Base-by-base conservation (phyloP, 176 grass and related monocot genomes). In the Oryza glumipatula region DNA sequence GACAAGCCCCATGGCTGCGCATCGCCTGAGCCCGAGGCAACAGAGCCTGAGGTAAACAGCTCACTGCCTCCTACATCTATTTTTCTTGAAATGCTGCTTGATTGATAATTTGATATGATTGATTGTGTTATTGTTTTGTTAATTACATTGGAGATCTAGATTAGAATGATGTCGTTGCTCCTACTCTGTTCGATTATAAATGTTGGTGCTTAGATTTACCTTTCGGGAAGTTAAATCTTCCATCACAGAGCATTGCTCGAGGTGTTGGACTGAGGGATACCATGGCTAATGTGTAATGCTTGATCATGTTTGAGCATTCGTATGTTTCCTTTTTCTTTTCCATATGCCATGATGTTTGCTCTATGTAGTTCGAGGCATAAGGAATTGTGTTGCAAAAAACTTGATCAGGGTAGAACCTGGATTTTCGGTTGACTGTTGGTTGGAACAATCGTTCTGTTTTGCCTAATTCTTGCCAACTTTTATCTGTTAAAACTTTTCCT, bases 11-110 rank as follows among this genome's bases (percentile, higher is more conserved):
- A 45, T 41, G 32, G 41, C 41, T 73, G 54, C 61, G 45, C 75
- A 36, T 83, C 75, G 49, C 49, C 49, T 2, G 43, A 44, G 10
- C 52, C 30, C 21, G 43, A 44, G 43, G 43, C 43, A 44, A 44
- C 43, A 44, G 43, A 44, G 15, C 49, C 49, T 2, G 51, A 85
- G 77, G 82, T 85, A 76, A 76, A 76, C 49, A 76, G 71, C 39
- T 68, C 21, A 30, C 64, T 21, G 11, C 56, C 28, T 51, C 64
- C 13, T 44, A 32, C 9, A 75, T 81, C 68, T 22, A 6, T 19
- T 76, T 46, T 65, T 77, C 47, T 39, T 52, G 30, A 13, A 56
- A 30, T 17, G 2, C 36, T 70, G 1, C 43, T 75, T 75, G 7
- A 32, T 76, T 13, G n/a, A 28, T 28, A 28, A 28, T 28, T 28